Conservation (phyloP, 2,329 filamentous ascomycete genomes). For the Xylaria sp. region DNA sequence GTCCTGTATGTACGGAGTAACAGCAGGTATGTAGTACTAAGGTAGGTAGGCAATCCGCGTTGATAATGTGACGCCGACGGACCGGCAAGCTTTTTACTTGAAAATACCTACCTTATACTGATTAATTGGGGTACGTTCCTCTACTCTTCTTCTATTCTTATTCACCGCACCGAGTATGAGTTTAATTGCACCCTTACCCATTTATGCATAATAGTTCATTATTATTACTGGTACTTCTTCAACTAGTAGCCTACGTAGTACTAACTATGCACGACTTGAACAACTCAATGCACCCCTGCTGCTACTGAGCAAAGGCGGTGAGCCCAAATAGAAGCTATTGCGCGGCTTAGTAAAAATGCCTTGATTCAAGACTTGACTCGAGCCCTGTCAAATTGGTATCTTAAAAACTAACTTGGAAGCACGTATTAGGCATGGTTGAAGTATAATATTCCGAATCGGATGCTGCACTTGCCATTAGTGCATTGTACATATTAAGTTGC, state of each 20-base stretch:
- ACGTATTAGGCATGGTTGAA: neutral
- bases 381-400: too few relatives aligned
- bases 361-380: neutral
- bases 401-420: too few relatives aligned
- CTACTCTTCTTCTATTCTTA: neutral
- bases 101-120: neutral
- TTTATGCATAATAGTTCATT: neutral
- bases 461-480: neutral
- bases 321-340: too few relatives aligned
- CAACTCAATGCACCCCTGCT: neutral
- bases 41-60: too few relatives aligned
- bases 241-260: neutral
- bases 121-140: too few relatives aligned
- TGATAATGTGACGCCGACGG: neutral
- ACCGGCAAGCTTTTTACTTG: neutral
- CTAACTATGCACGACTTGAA: neutral
- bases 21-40: too few relatives aligned
- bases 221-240: neutral
- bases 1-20: too few relatives aligned
- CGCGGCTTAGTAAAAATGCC: neutral
- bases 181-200: too few relatives aligned
- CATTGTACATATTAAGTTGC: neutral
- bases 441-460: neutral
- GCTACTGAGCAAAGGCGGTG: constrained; percentile 19
- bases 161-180: neutral